phyloP scores from a whole-genome alignment of 2,329 filamentous ascomycete genomes.

The Rhynchosporium secalis region DNA sequence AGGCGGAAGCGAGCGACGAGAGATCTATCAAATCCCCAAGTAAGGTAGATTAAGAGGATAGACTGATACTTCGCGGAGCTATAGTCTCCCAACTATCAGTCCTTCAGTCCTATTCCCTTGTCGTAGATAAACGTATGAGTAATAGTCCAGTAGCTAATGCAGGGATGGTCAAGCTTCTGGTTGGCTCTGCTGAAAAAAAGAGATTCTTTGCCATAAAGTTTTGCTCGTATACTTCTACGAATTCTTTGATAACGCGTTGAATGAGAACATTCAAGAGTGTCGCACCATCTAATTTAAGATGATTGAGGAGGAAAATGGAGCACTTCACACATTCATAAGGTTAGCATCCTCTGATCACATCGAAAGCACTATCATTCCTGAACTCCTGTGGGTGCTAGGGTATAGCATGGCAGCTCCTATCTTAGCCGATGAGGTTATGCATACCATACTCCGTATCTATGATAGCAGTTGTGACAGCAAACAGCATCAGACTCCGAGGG shows the following conservation, averaged over 20 bases:
- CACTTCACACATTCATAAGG: background rate
- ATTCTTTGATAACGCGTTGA: background rate
- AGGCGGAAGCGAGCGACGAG: too few relatives aligned
- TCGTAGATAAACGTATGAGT: background rate
- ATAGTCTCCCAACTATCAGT: too few relatives aligned
- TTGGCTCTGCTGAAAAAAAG: background rate
- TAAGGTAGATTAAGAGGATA: too few relatives aligned
- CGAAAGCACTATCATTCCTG: background rate
- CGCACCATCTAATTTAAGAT: background rate
- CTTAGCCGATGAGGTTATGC: too few relatives aligned
- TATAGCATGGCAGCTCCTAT: background rate
- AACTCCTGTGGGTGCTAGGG: background rate
- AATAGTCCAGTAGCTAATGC: background rate
- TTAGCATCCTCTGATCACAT: background rate
- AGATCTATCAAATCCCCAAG: too few relatives aligned
- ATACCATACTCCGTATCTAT: too few relatives aligned
- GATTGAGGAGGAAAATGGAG: background rate
- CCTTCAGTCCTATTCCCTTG: too few relatives aligned
- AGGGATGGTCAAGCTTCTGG: background rate
- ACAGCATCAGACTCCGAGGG: too few relatives aligned
- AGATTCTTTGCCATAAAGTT: background rate
- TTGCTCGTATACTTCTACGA: background rate
- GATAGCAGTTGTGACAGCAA: too few relatives aligned
- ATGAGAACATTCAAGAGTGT: background rate
- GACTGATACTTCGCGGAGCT: too few relatives aligned